Conservation (phyloP, 2,329 filamentous ascomycete genomes). For the Pseudogymnoascus sp. region DNA sequence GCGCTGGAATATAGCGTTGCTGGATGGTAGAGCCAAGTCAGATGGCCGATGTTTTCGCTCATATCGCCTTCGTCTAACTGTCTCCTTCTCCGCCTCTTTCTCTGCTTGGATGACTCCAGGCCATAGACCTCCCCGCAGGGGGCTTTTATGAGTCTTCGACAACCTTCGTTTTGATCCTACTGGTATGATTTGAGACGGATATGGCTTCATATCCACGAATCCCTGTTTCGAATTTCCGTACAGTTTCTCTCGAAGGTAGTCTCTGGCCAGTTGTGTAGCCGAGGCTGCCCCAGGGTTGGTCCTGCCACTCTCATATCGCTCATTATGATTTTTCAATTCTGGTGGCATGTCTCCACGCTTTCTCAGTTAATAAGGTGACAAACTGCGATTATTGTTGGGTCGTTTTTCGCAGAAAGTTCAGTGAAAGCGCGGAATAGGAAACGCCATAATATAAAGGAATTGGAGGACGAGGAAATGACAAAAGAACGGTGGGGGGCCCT, state of each 20-base stretch:
- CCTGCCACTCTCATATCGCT: not conserved
- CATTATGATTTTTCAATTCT: not conserved
- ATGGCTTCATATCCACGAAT: not conserved
- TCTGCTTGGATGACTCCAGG: not conserved
- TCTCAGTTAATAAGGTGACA: not conserved
- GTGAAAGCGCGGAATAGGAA: not conserved
- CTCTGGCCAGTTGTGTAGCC: not conserved
- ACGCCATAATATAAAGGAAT: not conserved
- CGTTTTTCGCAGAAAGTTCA: not conserved
- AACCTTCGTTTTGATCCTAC: not conserved
- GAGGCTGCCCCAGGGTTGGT: not conserved
- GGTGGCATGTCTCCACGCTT: not conserved
- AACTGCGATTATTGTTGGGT: not conserved
- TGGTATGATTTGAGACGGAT: not conserved
- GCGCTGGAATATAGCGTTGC: not conserved
- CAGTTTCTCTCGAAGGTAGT: not conserved
- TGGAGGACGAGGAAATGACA: not conserved
- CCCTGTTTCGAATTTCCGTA: not conserved
- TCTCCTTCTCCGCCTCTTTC: not conserved
- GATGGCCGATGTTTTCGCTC: not conserved
- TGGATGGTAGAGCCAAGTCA: not conserved
- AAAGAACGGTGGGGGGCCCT: not conserved
- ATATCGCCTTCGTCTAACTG: not conserved
- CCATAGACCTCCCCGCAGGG: not conserved
- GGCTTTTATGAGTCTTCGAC: not conserved